Conservation (phyloP, 2,329 filamentous ascomycete genomes). For the Endoconidiophora laricicola region DNA sequence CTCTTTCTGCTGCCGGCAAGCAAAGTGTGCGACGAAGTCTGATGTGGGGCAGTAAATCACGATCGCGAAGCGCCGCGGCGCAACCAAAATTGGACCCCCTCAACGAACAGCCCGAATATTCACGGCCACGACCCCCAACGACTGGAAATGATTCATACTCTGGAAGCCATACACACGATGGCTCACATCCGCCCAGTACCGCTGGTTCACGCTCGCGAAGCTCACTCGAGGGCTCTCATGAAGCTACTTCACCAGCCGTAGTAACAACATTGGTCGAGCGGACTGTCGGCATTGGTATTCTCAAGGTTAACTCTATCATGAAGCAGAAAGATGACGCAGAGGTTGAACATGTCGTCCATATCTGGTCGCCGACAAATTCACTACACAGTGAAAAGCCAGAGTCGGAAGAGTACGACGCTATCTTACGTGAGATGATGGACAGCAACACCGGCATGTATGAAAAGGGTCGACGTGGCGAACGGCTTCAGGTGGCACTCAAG, state of each 20-base stretch:
- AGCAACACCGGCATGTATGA: conserved; percentile 60
- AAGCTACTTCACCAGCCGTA: conserved; percentile 14
- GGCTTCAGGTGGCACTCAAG: conserved; percentile 63
- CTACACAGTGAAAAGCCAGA: conserved; percentile 18
- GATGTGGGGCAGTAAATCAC: conserved; percentile 51
- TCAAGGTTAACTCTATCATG: conserved; percentile 61
- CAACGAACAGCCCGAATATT: conserved; percentile 33
- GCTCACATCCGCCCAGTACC: conserved; percentile 32
- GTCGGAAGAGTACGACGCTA: conserved; percentile 50
- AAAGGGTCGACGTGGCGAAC: conserved; percentile 54
- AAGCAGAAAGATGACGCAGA: conserved; percentile 52
- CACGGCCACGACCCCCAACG: conserved; percentile 19
- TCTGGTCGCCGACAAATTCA: conserved; percentile 51
- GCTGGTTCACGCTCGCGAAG: conserved; percentile 38
- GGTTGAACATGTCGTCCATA: conserved; percentile 55
- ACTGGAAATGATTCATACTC: conserved; percentile 28
- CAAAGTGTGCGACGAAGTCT: conserved; percentile 44
- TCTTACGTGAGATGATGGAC: conserved; percentile 57
- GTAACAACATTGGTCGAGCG: conserved; percentile 26
- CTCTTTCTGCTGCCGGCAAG: conserved; percentile 29
- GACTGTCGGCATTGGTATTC: conserved; percentile 58
- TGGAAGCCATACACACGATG: conserved; percentile 17
- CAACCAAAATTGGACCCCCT: conserved; percentile 36
- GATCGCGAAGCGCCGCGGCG: conserved; percentile 26
- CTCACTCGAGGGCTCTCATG: conserved; percentile 14